These are phyloP conservation scores for Penicillium freii DNA, from an alignment of 2,329 filamentous ascomycete genomes.

Conservation along the genomic window DNA sequence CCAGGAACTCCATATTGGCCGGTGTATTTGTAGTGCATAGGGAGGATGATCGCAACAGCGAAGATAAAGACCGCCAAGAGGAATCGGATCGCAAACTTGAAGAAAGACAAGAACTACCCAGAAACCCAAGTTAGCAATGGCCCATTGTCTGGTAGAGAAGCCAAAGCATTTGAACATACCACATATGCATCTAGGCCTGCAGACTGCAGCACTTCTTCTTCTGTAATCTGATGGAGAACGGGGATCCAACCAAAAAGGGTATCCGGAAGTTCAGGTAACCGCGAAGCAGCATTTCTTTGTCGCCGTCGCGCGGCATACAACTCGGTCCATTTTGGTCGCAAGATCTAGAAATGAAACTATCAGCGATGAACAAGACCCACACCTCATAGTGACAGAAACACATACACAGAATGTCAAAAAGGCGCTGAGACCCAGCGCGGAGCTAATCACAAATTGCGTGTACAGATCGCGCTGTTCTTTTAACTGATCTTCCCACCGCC, in stretches of 20 bases:
- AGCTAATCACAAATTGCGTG: constrained; percentile 47
- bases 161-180: constrained; percentile 47
- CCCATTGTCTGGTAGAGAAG: background rate
- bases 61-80: constrained; percentile 78
- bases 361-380: constrained; percentile 4
- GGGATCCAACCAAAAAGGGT: constrained; percentile 93
- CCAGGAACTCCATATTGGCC: constrained; percentile 43
- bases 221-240: constrained; percentile 75
- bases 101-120: constrained; percentile 78
- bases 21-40: constrained; percentile 72
- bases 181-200: constrained; percentile 95
- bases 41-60: constrained; percentile 74
- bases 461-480: constrained; percentile 41
- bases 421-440: constrained; percentile 42
- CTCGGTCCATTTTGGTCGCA: constrained; percentile 86
- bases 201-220: constrained; percentile 84
- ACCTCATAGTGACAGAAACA: background rate
- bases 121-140: constrained; percentile 1
- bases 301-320: constrained; percentile 88
- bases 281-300: constrained; percentile 62
- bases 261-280: constrained; percentile 76
- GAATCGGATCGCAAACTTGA: constrained; percentile 89
- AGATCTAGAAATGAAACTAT: constrained; percentile 52
- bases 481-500: constrained; percentile 33
- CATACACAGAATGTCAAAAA: constrained; percentile 49